Conservation (phyloP, 352 stramenopile species). For the Globisporangium spinosum region DNA sequence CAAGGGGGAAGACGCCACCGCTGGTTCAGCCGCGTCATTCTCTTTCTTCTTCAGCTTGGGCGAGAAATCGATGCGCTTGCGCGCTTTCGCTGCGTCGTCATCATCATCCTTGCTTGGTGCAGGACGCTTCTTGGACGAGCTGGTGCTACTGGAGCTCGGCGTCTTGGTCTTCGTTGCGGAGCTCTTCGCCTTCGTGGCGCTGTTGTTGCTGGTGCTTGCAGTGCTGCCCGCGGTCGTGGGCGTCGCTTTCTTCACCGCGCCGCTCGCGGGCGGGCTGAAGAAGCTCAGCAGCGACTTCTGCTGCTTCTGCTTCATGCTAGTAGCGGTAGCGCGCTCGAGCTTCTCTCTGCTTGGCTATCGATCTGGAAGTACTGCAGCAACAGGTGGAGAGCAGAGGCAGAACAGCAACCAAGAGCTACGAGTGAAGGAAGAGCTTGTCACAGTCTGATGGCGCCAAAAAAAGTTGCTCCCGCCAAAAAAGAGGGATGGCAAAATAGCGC, state of each 20-base stretch:
- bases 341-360: background rate
- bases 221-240: slow-evolving; percentile 7
- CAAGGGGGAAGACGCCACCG: background rate
- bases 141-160: background rate
- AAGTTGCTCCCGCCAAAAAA: background rate
- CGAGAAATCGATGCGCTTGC: slow-evolving; percentile 76
- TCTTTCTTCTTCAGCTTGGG: slow-evolving; percentile 33
- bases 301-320: slow-evolving; percentile 38
- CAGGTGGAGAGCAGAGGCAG: background rate
- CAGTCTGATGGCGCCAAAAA: slow-evolving; percentile 1
- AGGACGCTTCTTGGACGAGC: slow-evolving; percentile 8
- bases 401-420: background rate
- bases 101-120: background rate
- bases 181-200: slow-evolving; percentile 8
- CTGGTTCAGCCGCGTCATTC: slow-evolving; percentile 8
- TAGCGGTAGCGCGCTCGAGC: slow-evolving; percentile 5
- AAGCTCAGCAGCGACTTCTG: slow-evolving; percentile 84
- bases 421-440: background rate
- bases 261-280: slow-evolving; percentile 65
- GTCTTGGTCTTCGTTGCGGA: slow-evolving; percentile 9
- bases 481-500: background rate
- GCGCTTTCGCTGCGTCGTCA: slow-evolving; percentile 21
- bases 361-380: background rate
- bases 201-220: background rate
- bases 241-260: slow-evolving; percentile 33